Evolutionary conservation across 2,329 filamentous ascomycete genomes (phyloP), one percentile per base, ranked within the genome.

Genomic region (Cercospora sesami): DNA sequence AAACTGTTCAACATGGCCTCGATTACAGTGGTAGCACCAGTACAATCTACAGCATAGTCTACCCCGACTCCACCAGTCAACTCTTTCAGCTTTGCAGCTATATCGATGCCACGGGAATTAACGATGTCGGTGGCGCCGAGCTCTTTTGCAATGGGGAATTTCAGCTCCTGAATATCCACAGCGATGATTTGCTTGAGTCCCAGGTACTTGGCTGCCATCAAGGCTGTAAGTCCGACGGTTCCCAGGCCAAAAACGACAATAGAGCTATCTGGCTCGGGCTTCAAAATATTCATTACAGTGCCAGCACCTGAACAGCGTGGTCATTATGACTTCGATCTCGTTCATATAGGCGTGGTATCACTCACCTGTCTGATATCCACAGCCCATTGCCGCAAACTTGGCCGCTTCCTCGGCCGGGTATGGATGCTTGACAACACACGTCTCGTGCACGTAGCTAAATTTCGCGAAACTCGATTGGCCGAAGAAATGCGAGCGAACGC

Each of bases 121-220:
- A 39, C 36, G 14, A 39, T 39, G 3, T 39, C 36, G 2, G 36
- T 39, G 14, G 36, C 36, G 6, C 36, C 36, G 16, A 39, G 36
- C 6, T 39, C 36, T 7, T 39, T 39, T n/a, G 36, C 36, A 7
- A 39, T 39, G 2, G 36, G 36, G 14, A 39, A 39, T 45, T 72
- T 72, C 31, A 66, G 64, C 21, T 69, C 71, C 21, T 66, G 61
- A 55, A 73, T 72, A 61, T 71, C 70, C 4, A 73, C 68, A 12
- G 64, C 71, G 28, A 73, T 72, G 67, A 73, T 73, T 36, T 69
- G 71, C n/a, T 61, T 58, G 8, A 70, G 68, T 5, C 64, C 48
- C n/a, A 70, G 26, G 28, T 67, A 70, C 48, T 71, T 73, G 9
- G 70, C 70, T 3, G 68, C 71, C 70, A 71, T 72, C 31, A 72